A percentile compares a stretch with the other conserved stretches of the same genome.
phyloP scores from a whole-genome alignment of 192 early-diverging fungal genomes.

The Rhizophagus clarus region DNA sequence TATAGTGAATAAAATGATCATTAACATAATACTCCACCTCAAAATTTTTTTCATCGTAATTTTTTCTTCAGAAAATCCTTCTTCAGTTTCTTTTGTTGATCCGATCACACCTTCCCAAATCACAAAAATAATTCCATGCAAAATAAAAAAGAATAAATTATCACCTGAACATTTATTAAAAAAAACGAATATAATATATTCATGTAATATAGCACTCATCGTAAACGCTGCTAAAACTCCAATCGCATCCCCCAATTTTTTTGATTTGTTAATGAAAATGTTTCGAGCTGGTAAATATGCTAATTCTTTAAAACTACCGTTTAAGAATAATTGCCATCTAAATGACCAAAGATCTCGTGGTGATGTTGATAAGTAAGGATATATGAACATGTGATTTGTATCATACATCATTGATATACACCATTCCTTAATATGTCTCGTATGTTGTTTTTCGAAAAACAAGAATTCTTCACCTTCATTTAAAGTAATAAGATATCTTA shows the following conservation, averaged over 20 bases:
- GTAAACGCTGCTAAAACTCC: background rate
- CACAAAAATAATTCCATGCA: background rate
- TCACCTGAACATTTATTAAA: background rate
- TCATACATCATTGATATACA: background rate
- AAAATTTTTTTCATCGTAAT: background rate
- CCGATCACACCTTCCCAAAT: background rate
- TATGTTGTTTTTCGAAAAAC: background rate
- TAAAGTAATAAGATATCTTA: background rate
- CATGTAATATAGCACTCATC: background rate
- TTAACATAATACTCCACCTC: background rate
- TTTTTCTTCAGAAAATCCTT: background rate
- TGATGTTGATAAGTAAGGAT: background rate
- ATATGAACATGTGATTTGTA: background rate
- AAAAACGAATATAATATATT: background rate
- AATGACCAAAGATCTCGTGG: background rate
- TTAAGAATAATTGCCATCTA: background rate
- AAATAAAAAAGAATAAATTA: background rate
- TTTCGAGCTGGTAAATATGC: background rate
- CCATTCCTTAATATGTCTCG: background rate
- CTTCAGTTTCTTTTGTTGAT: background rate
- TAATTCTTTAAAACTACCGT: background rate
- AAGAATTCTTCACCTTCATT: background rate
- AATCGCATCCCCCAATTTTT: background rate
- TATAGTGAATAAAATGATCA: background rate
- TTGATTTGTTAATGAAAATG: background rate